phyloP scores from a whole-genome alignment of 495 filamentous ascomycete species.

The Lasiosphaeria ovina region DNA sequence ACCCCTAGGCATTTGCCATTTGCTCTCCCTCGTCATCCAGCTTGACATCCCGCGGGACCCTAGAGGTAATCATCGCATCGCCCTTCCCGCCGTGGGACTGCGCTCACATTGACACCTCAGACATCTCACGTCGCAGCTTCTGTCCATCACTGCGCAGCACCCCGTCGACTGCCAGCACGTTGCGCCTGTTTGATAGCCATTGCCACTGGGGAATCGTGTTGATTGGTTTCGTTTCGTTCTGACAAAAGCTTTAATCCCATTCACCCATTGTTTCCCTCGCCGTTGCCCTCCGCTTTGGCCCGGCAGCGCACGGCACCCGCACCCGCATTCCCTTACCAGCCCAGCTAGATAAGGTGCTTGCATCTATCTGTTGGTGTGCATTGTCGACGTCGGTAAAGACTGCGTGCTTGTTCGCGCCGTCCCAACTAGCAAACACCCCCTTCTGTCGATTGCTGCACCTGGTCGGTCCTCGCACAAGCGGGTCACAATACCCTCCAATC shows the following conservation, averaged over 20 bases:
- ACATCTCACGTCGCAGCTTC: constrained; percentile 36
- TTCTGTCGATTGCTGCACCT: constrained; percentile 24
- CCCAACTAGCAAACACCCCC: constrained; percentile 10
- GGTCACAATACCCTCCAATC: constrained; percentile 17
- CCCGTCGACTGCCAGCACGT: constrained; percentile 13
- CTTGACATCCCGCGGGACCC: constrained; percentile 20
- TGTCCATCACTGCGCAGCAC: constrained; percentile 26
- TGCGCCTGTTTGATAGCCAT: constrained; percentile 32
- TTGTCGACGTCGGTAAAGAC: constrained; percentile 20
- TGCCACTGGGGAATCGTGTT: constrained; percentile 36
- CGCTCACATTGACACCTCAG: constrained; percentile 22
- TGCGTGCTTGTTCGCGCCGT: constrained; percentile 13
- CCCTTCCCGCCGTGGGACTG: constrained; percentile 10
- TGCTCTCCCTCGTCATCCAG: constrained; percentile 8
- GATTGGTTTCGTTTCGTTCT: constrained; percentile 42
- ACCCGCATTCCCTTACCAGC: constrained; percentile 10
- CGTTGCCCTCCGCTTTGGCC: constrained; percentile 19
- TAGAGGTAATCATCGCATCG: constrained; percentile 30
- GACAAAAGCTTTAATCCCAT: constrained; percentile 40
- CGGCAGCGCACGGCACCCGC: constrained; percentile 24
- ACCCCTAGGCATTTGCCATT: background rate
- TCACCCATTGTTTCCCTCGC: constrained; percentile 38
- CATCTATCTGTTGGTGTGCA: constrained; percentile 12
- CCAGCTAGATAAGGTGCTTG: constrained; percentile 8
- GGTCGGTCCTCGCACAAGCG: constrained; percentile 23